These are phyloP conservation scores for Vigna hirtella DNA, from an alignment of 306 rosid genomes.

Conservation along the genomic window DNA sequence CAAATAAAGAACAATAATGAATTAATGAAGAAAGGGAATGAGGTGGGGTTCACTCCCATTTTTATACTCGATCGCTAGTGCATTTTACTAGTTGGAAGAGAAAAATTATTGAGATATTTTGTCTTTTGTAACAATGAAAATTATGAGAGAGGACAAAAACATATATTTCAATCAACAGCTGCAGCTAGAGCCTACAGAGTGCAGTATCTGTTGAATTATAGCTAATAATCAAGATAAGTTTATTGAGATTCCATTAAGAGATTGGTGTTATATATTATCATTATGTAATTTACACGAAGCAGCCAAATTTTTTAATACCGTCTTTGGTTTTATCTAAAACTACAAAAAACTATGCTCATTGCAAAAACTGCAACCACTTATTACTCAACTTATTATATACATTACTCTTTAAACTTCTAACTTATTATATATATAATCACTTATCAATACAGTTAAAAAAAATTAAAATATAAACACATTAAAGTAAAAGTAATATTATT, in stretches of 20 bases:
- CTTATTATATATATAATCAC: too few relatives aligned
- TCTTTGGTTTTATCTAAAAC: neutral
- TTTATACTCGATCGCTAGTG: neutral
- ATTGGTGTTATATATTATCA: constrained; percentile 24
- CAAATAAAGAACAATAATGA: neutral
- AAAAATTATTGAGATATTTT: constrained; percentile 43
- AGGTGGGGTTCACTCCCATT: neutral
- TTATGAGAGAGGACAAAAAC: constrained; percentile 40
- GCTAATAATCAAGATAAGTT: constrained; percentile 33
- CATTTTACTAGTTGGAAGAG: constrained; percentile 20
- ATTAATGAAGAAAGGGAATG: constrained; percentile 40
- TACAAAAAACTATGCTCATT: neutral
- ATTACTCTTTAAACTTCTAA: too few relatives aligned
- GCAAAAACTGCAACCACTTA: neutral
- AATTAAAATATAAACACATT: too few relatives aligned
- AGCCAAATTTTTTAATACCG: neutral
- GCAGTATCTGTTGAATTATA: constrained; percentile 42
- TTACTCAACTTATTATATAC: too few relatives aligned
- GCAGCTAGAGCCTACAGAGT: constrained; percentile 19
- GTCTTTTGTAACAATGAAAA: constrained; percentile 46
- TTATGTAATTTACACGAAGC: neutral
- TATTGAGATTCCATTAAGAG: constrained; percentile 42
- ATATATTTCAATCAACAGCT: constrained; percentile 39
- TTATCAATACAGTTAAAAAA: too few relatives aligned
- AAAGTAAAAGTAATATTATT: too few relatives aligned